A percentile compares a stretch with the other conserved stretches of the same genome.
These are phyloP conservation scores for Fusarium liriodendri DNA, from an alignment of 2,329 filamentous ascomycete species.

Conservation along the genomic window DNA sequence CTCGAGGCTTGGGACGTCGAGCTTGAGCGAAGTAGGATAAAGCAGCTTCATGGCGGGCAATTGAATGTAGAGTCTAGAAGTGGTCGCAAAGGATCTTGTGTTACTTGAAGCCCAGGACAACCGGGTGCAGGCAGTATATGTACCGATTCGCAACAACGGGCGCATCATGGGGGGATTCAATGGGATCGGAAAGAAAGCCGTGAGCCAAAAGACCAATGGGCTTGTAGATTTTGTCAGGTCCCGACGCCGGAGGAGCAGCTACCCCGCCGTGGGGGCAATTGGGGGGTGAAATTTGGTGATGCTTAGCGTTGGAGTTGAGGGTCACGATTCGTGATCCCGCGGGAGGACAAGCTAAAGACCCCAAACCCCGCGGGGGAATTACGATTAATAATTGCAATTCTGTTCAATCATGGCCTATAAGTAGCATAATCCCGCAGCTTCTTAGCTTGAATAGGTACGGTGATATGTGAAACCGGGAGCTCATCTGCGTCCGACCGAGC, in stretches of 20 bases:
- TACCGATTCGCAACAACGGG: conserved; percentile 29
- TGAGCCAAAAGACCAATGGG: conserved; percentile 11
- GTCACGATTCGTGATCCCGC: background rate
- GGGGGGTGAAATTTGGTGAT: conserved; percentile 14
- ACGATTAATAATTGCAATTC: background rate
- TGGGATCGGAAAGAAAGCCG: conserved; percentile 40
- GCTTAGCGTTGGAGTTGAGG: background rate
- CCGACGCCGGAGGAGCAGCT: conserved; percentile 30
- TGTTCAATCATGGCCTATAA: background rate
- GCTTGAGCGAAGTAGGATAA: conserved; percentile 71
- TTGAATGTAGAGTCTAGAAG: background rate
- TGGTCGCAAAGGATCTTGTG: background rate
- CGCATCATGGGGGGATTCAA: conserved; percentile 15
- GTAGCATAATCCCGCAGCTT: background rate
- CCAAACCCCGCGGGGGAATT: conserved; percentile 33
- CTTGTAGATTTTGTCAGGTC: background rate
- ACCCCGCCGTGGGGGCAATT: conserved; percentile 30
- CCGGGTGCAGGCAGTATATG: conserved; percentile 31
- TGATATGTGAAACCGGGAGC: background rate
- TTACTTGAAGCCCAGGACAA: background rate
- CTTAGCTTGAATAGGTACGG: background rate
- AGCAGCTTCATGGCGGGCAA: conserved; percentile 68
- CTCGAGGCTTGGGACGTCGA: conserved; percentile 65
- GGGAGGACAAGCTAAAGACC: conserved; percentile 2
- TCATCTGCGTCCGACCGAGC: background rate